Base-by-base conservation (phyloP, 495 filamentous ascomycete species). In the Xylaria palmicola region DNA sequence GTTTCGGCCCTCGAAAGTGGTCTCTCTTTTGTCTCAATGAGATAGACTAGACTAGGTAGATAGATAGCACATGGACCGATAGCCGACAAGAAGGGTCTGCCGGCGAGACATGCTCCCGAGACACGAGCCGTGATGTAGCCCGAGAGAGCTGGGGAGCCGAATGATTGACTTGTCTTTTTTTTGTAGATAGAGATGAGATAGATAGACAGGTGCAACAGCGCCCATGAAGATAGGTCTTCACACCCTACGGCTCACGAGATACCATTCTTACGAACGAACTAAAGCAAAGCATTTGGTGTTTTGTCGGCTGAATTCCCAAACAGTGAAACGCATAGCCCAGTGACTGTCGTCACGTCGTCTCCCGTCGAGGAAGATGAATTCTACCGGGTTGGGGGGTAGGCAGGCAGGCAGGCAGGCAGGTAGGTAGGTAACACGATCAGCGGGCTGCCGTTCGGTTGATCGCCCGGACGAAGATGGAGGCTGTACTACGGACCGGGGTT, bases 91-190 rank as follows among this genome's bases (percentile, higher is more conserved):
- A 43, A 32, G 29, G 32, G 13, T 6, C 6, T 36, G 32, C 53
- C 53, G 53, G 39, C 37, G 39, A 43, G 44, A 56, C 53, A 37
- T 39, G 53, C 34, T 22, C 51, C 40, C 53, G 53, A 56, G 39
- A 55, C 51, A 53, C 50, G 9, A 37, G 50, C 50, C 32, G 22
- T 10, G 19, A 29, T 15, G 9, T 15, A 13, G n/a, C 24, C 51
- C 51, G 41, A 34, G 51, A 55, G 51, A 15, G 34, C 13, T 40
- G 26, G 37, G 20, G 12, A 5, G 39, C 53, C 39, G n/a, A 44
- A 44, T 56, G 37, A 17, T 15, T 44, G 4, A 26, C 6, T 3
- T 10, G 19, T 44, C 41, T 10, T n/a, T n/a, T n/a, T 3, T 22
- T n/a, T 22, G 17, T n/a, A 19, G 19, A 44, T 44, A 10, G 6